These are phyloP conservation scores for Trichosanthes truncata DNA, from an alignment of 306 rosid genomes.

Conservation along the genomic window DNA sequence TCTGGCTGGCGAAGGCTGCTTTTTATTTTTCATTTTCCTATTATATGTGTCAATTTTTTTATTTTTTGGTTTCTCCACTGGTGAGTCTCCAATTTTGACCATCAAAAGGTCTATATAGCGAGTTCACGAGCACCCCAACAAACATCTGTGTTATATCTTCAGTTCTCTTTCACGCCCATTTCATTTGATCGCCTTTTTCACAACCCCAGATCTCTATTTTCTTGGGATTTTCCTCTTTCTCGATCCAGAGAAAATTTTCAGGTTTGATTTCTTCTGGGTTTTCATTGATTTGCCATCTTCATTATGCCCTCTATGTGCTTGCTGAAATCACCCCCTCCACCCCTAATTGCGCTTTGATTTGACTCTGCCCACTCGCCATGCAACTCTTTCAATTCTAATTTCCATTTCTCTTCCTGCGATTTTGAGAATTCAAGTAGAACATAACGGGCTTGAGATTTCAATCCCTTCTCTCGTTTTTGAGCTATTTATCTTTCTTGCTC, in stretches of 20 bases:
- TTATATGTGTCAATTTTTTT: not conserved
- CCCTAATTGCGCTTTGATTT: not conserved
- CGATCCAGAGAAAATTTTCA: not conserved
- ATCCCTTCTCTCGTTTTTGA: not conserved
- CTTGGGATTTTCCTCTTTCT: not conserved
- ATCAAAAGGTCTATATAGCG: not conserved
- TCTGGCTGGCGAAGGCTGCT: constrained; percentile 1
- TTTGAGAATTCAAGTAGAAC: not conserved
- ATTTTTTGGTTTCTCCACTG: not conserved
- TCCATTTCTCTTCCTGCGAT: not conserved
- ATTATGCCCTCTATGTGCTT: not conserved
- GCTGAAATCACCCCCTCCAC: not conserved
- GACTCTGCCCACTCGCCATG: not conserved
- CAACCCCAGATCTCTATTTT: not conserved
- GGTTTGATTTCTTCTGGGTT: constrained; percentile 1
- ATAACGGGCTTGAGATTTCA: not conserved
- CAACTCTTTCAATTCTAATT: not conserved
- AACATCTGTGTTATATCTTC: not conserved
- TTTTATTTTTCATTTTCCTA: not conserved
- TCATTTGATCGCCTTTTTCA: not conserved
- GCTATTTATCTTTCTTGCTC: not conserved
- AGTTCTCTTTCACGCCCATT: not conserved
- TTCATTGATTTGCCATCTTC: not conserved
- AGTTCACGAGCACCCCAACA: not conserved
- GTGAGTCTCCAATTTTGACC: constrained; percentile 4